Evolutionary conservation across 169 alveolate species (phyloP), one percentile per base, ranked within the genome.

Genomic region (Cryptosporidium xiaoi): DNA sequence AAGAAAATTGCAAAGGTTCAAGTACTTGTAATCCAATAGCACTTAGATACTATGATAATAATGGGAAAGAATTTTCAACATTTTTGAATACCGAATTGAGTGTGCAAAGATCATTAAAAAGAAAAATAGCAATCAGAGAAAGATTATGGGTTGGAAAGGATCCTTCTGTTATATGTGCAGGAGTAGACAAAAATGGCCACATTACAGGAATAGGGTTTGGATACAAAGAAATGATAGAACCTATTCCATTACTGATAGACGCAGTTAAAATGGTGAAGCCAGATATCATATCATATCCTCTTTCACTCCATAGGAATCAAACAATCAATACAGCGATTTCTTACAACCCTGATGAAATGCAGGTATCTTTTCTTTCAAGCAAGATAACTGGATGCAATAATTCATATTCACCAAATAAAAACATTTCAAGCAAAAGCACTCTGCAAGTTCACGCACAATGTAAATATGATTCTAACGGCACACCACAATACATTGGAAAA

Each of bases 201-300:
- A 77, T 77, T 10, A 36, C 87, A 44, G 64, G 87, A 34, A 40
- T 77, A 44, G 87, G 87, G 3, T 36, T 77, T n/a, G 87, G 87
- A 5, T 77, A 77, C 34, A 56, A 62, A 60, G 44, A 44, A 12
- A 77, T 77, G 77, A 62, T 62, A 1, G 87, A 77, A 29, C 87
- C 87, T 3, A 77, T 60, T 20, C 87, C 87, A 44, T 34, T 77
- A 7, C 56, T 60, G n/a, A 60, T 77, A 34, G 87, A 77, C 36
- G 87, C 87, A 24, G 71, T 77, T 31, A 77, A 77, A 4, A 60
- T 77, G 87, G 87, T 77, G 5, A 77, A 77, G 58, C 71, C 87
- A 40, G 87, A 77, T 7, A 77, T 77, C 0, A 77, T 77, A 13
- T 33, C 71, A n/a, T 77, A 77, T 44, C 87, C 87, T 20, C 24